phyloP scores from a whole-genome alignment of 2,329 filamentous ascomycete species.

The Fusarium lateritium region DNA sequence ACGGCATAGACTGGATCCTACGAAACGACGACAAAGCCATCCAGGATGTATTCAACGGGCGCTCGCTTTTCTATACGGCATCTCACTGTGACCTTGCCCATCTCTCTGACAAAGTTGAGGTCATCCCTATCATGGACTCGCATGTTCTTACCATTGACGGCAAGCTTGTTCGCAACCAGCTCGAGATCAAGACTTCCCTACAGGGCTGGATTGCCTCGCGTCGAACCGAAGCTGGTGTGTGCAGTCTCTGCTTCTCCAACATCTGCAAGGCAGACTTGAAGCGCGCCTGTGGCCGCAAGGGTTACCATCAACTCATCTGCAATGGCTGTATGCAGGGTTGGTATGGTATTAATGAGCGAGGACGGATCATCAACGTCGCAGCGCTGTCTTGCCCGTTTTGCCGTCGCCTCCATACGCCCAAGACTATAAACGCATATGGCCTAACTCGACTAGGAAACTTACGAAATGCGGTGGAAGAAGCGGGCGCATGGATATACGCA shows the following conservation, averaged over 20 bases:
- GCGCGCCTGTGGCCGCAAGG: conserved; percentile 61
- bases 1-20: conserved; percentile 61
- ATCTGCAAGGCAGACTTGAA: conserved; percentile 56
- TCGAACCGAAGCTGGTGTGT: conserved; percentile 56
- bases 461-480: conserved; percentile 56
- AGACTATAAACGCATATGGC: conserved; percentile 55
- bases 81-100: conserved; percentile 51
- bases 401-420: conserved; percentile 58
- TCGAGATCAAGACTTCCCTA: conserved; percentile 54
- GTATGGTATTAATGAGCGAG: conserved; percentile 63
- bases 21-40: conserved; percentile 56
- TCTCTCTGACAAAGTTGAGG: conserved; percentile 56
- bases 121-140: conserved; percentile 51
- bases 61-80: conserved; percentile 58
- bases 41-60: conserved; percentile 55
- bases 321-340: conserved; percentile 57
- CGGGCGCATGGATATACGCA: conserved; percentile 62
- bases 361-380: conserved; percentile 62
- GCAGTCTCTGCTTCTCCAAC: conserved; percentile 62
- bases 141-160: conserved; percentile 52
- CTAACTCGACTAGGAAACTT: conserved; percentile 58
- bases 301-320: conserved; percentile 62
- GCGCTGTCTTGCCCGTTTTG: conserved; percentile 67
- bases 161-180: conserved; percentile 60
- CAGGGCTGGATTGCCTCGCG: conserved; percentile 56